Evolutionary conservation across 805 yeast species (phyloP).

Genomic region (Clavispora vitiphila): DNA sequence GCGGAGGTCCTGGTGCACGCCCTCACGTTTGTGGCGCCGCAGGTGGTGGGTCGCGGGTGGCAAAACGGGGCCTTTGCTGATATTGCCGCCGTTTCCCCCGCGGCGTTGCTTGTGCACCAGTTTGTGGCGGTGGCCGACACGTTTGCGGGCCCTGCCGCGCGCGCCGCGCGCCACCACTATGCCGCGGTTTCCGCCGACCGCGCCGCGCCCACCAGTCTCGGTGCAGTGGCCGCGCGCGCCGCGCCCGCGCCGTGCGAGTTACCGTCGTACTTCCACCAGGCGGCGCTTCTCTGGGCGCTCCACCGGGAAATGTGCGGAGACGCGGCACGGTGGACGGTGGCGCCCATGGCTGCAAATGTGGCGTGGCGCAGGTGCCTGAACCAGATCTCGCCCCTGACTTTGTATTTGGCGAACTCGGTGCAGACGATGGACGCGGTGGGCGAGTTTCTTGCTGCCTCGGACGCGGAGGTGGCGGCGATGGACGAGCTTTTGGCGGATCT

Average conservation of each 20-base stretch:
- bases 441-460: constrained; percentile 9
- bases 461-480: constrained; percentile 5
- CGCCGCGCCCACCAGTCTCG: background rate
- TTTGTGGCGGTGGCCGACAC: constrained; percentile 19
- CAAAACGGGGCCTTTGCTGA: constrained; percentile 3
- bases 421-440: constrained; percentile 10
- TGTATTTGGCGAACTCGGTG: constrained; percentile 24
- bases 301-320: constrained; percentile 22
- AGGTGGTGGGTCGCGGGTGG: constrained; percentile 20
- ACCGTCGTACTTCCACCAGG: constrained; percentile 21
- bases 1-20: constrained; percentile 21
- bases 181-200: constrained; percentile 18
- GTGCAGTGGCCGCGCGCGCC: background rate
- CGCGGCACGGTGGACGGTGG: constrained; percentile 20
- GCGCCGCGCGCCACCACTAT: constrained; percentile 18
- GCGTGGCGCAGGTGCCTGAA: constrained; percentile 21
- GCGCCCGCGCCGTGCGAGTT: background rate
- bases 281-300: constrained; percentile 24
- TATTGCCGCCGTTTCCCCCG: constrained; percentile 13
- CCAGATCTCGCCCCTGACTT: constrained; percentile 14
- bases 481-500: constrained; percentile 1
- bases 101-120: constrained; percentile 21
- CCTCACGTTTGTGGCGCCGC: constrained; percentile 26
- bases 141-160: constrained; percentile 8
- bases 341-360: constrained; percentile 14